Evolutionary conservation across 257 asterid genomes (phyloP), one percentile per base, ranked within the genome.

Genomic region (Ocimum tenuiflorum): DNA sequence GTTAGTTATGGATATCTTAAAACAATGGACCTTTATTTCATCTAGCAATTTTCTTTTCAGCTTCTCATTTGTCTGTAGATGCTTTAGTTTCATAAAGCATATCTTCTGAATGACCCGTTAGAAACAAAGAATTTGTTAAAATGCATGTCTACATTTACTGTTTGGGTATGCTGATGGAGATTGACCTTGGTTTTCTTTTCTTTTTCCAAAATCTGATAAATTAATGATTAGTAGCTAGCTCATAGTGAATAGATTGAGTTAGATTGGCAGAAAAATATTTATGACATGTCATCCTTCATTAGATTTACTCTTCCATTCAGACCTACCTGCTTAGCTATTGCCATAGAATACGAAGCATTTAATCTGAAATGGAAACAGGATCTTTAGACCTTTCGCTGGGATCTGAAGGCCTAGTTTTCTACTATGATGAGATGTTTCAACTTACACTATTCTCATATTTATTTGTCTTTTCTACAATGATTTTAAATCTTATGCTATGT

Each of bases 141-240:
- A 50, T 31, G 12, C 12, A 46, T 67, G n/a, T 51, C 36, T 65
- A 29, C 48, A 65, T 27, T 57, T 50, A 56, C 65, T 15, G 19
- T 48, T n/a, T 19, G n/a, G 64, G 46, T 36, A 27, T 73, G 60
- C 50, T 65, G 74, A 48, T 49, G 38, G 33, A 71, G 63, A 47
- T 15, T 62, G 66, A 6, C 10, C 12, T 33, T 64, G 45, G 14
- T 36, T 64, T 71, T 18, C 27, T 49, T 14, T 47, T 20, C 9
- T 20, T 13, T 56, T 18, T 7, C 63, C 22, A 24, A 23, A 50
- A 19, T 14, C 23, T 66, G 47, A 67, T 31, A 5, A 8, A 33
- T 61, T 47, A 31, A 9, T 58, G n/a, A n/a, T n/a, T n/a, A n/a
- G n/a, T 70, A 35, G 60, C 41, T 51, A 18, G 36, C 60, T 39